These are phyloP conservation scores for Apiospora aurea DNA, from an alignment of 2,329 filamentous ascomycete genomes.

Conservation along the genomic window DNA sequence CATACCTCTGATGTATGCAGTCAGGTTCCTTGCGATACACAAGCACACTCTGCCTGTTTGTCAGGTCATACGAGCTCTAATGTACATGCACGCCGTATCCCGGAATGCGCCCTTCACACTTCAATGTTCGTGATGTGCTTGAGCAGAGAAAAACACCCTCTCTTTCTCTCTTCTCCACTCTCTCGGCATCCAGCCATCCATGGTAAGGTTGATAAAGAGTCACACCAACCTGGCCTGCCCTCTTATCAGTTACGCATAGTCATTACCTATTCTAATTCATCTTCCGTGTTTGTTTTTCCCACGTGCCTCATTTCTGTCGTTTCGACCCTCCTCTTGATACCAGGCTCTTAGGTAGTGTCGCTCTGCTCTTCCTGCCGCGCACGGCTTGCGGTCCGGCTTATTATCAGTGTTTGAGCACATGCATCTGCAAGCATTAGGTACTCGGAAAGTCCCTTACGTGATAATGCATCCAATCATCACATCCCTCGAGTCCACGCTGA, in stretches of 20 bases:
- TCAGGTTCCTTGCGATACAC: neutral
- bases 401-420: neutral
- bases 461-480: constrained; percentile 10
- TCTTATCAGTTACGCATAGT: neutral
- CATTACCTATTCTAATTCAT: neutral
- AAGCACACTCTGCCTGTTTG: no score
- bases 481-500: neutral
- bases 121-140: neutral
- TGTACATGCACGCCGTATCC: neutral
- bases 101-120: neutral
- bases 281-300: neutral
- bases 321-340: neutral
- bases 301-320: neutral
- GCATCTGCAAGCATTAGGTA: neutral
- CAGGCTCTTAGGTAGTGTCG: neutral
- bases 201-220: neutral
- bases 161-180: neutral
- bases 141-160: neutral
- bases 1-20: neutral
- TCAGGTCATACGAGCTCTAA: neutral
- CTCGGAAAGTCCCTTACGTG: constrained; percentile 6
- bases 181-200: neutral
- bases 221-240: neutral
- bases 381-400: neutral
- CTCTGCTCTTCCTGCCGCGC: neutral